Percentiles rank a stretch among this genome's conserved stretches.
phyloP scores from a whole-genome alignment of 352 stramenopile species.

The Pythium dissimile region DNA sequence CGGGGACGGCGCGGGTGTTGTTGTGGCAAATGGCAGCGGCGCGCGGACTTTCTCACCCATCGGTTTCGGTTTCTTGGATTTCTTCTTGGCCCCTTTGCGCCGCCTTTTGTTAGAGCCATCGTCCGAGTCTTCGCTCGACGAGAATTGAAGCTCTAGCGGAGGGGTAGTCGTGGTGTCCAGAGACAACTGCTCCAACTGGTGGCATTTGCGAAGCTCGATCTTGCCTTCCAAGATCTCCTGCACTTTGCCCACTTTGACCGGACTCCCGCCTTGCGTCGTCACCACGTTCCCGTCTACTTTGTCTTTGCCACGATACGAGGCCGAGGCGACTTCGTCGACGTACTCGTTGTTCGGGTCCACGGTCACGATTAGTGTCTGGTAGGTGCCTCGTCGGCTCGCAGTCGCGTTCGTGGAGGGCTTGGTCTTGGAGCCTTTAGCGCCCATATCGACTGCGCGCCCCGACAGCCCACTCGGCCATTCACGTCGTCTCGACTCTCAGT shows the following conservation, averaged over 20 bases:
- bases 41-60: slow-evolving; percentile 15
- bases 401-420: slow-evolving; percentile 13
- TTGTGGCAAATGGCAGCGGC: too few relatives aligned
- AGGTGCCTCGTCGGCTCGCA: slow-evolving; percentile 2
- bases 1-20: slow-evolving; percentile 12
- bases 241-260: slow-evolving; percentile 16
- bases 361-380: slow-evolving; percentile 28
- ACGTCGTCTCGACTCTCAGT: neutral
- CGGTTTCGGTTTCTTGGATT: slow-evolving; percentile 32
- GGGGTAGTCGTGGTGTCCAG: neutral
- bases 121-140: slow-evolving; percentile 33
- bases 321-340: slow-evolving; percentile 14
- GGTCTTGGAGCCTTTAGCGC: slow-evolving; percentile 55
- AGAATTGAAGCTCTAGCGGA: slow-evolving; percentile 22
- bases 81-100: slow-evolving; percentile 39
- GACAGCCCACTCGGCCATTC: slow-evolving; percentile 6
- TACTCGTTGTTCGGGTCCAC: slow-evolving; percentile 15
- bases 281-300: neutral
- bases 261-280: neutral
- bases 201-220: slow-evolving; percentile 12
- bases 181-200: slow-evolving; percentile 10
- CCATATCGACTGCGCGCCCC: slow-evolving; percentile 34
- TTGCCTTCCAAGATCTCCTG: slow-evolving; percentile 22
- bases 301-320: neutral
- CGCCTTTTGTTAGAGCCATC: slow-evolving; percentile 24